Base-by-base conservation (phyloP, 176 grass and related monocot genomes). In the Ampelocalamus luodianensis region DNA sequence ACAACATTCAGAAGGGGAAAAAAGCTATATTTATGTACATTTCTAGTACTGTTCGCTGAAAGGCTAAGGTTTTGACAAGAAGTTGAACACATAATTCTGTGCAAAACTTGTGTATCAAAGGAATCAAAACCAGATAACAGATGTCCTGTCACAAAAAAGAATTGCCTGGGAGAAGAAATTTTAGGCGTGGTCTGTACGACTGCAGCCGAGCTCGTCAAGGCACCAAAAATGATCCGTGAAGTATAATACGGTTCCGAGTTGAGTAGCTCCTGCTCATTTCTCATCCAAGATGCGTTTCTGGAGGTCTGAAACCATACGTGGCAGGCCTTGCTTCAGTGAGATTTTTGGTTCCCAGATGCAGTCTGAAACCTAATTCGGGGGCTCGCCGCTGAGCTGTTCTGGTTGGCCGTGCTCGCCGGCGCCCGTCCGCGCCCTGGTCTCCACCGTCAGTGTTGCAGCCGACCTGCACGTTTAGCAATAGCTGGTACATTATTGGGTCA, bases 341-440 rank as follows among this genome's bases (percentile, higher is more conserved):
- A 95, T 81, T 88, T 93, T 95, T 8, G 93, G 96, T 77, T 95
- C 93, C 96, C 93, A 98, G 32, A n/a, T n/a, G n/a, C n/a, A n/a
- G n/a, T n/a, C n/a, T n/a, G n/a, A n/a, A n/a, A n/a, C n/a, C n/a
- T n/a, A n/a, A n/a, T n/a, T n/a, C n/a, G n/a, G n/a, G n/a, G n/a
- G n/a, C n/a, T n/a, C n/a, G n/a, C n/a, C n/a, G n/a, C n/a, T n/a
- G n/a, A n/a, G n/a, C n/a, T n/a, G n/a, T n/a, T n/a, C n/a, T n/a
- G n/a, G n/a, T n/a, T n/a, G n/a, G n/a, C n/a, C n/a, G n/a, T n/a
- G n/a, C n/a, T n/a, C n/a, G n/a, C n/a, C n/a, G n/a, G n/a, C n/a
- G n/a, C n/a, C n/a, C n/a, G n/a, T n/a, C n/a, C n/a, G n/a, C n/a
- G n/a, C n/a, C n/a, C n/a, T n/a, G n/a, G n/a, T n/a, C n/a, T n/a